Evolutionary conservation across 805 yeast genomes (phyloP), one percentile per base, ranked within the genome.

Genomic region (Debaryomyces tyrocola): DNA sequence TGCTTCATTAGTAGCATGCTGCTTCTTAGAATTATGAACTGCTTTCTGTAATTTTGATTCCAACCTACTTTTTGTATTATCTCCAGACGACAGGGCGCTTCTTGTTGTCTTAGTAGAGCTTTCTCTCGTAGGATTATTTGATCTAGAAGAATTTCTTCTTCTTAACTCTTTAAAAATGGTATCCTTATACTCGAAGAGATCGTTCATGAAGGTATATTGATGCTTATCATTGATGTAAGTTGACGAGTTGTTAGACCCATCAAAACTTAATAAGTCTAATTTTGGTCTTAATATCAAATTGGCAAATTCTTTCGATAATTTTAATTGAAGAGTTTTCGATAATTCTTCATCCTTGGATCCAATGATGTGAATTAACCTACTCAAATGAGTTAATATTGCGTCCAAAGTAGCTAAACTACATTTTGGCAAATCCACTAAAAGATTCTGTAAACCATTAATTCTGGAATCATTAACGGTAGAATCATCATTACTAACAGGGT

Each of bases 401-500:
- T 86, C 91, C 44, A 89, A 73, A 0, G 95, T 86, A 1, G 95
- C 92, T 37, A 88, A 70, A 56, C 85, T 86, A 38, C 85, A 75
- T 43, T 84, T 80, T 17, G 90, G 83, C 44, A 89, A 72, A 47
- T 86, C 86, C 3, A 79, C 73, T 47, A 89, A 70, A 0, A 85
- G 80, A 49, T 83, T 85, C 33, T 80, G 84, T 42, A 88, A 65
- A 0, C 90, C 90, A 40, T 73, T 76, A 11, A 85, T 67, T 46
- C 95, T 73, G 15, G 68, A 54, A 57, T 40, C 72, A 20, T 55
- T 53, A 17, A 57, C 48, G 52, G 29, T 76, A 70, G 57, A 75
- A 77, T 57, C 80, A 33, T 47, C 43, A 24, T 62, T 64, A 31
- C 53, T 55, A 8, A 56, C 49, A 66, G 57, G 73, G 56, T 72